Evolutionary conservation across 1,139 yeast species (phyloP), one percentile per base, ranked within the genome.

Genomic region (Lodderomyces beijingensis): DNA sequence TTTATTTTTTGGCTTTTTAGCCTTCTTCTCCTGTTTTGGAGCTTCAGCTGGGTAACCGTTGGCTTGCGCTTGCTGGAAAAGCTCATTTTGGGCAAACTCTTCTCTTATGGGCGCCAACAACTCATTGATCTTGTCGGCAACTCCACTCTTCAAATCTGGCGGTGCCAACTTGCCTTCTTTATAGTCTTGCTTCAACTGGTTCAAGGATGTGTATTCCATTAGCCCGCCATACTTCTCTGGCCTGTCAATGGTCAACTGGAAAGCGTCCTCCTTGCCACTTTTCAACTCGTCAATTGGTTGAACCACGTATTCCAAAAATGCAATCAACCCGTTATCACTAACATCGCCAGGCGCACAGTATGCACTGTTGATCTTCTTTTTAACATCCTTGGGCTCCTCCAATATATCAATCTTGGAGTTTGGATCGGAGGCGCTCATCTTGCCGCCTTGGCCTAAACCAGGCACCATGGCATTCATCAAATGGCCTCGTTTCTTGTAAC

Each of bases 381-480:
- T 82, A 37, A 93, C 91, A 26, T 65, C 62, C 54, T 85, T 84
- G 44, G 96, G 95, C 32, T 82, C 91, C 58, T 93, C 99, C 43
- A 89, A 65, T 31, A 93, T 60, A 53, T 91, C 98, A 43, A 91
- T 88, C 65, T 93, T 93, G 37, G 97, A 88, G 69, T 88, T 91
- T 48, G 98, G 97, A 65, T 91, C 98, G 18, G 96, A 86, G 1
- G 98, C 96, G 53, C 96, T 87, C 99, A 93, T 93, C 59, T 93
- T 93, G 49, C 93, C 98, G 49, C 97, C 97, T 64, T 88, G 96
- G 27, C 83, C 79, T 51, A 93, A 76, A 36, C 98, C 98, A 30
- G 98, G 98, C 28, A 93, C 95, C 98, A 93, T 91, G 35, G 87
- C 89, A 66, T 91, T 93, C 99, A 93, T 93, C 57, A 93, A 73